Base-by-base conservation (phyloP, 768 basidiomycete species). In the Sporobolomyces pararoseus region DNA sequence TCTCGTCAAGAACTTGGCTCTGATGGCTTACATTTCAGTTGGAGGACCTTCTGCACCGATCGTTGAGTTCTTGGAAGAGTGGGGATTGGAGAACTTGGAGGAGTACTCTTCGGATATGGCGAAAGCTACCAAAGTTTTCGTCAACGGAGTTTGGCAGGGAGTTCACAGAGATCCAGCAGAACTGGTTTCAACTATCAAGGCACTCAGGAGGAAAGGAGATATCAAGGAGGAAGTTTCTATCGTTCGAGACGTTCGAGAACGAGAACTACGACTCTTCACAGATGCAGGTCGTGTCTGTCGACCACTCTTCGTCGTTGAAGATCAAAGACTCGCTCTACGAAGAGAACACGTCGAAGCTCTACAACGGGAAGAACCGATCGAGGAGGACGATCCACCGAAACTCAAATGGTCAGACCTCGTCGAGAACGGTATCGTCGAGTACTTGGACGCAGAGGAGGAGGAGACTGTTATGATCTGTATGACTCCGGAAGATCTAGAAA, bases 381-480 rank as follows among this genome's bases (percentile, higher is more conserved):
- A 59, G 21, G 66, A 68, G 49, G 66, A 58, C 29, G 65, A 62
- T 35, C 29, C 32, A n/a, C 63, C 53, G 42, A 65, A 79, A 66
- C 89, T 85, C 80, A 87, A 87, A 73, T 99, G 92, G 92, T 86
- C 88, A 63, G 84, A 89, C 35, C 81, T 99, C 61, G 82, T 98
- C 65, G 88, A 89, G 75, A 85, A 86, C 23, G 96, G 96, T 67
- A 85, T 96, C 50, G 85, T 99, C 69, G 96, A 99, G 81, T 82
- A 96, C 55, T 81, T 99, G 78, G 96, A 99, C 80, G 95, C 96
- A 0, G 96, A 98, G 78, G 96, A 99, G 80, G 96, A 99, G 81
- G 96, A 99, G 79, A 97, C 95, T 0, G 93, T 97, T 64, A 95
- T 99, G 90, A 99, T 99, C 71, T 92, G 91, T 62, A 99, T 99